Evolutionary conservation across 2,329 filamentous ascomycete genomes (phyloP).

Genomic region (Rhytidhysteron rufulum): DNA sequence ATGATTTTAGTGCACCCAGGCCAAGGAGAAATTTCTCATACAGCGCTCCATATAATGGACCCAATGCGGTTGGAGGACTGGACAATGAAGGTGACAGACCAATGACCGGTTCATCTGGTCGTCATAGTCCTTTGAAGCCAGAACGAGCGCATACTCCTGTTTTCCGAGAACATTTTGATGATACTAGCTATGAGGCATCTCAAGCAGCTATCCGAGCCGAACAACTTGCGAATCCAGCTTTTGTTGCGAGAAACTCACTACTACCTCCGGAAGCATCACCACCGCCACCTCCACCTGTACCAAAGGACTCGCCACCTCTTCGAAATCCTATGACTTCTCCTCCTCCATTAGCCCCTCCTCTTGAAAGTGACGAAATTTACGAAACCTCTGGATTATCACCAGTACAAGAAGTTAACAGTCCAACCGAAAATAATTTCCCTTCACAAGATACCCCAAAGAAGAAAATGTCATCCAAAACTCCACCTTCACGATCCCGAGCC

Average conservation of each 20-base stretch:
- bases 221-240: conserved; percentile 45
- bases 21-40: conserved; percentile 41
- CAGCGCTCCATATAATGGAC: conserved; percentile 22
- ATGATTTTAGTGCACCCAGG: conserved; percentile 62
- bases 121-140: conserved; percentile 31
- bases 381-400: conserved; percentile 27
- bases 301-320: conserved; percentile 13
- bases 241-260: conserved; percentile 42
- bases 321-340: neutral
- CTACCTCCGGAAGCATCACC: conserved; percentile 20
- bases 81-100: neutral
- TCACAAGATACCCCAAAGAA: conserved; percentile 25
- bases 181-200: conserved; percentile 37
- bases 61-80: neutral
- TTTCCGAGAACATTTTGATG: conserved; percentile 59
- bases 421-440: conserved; percentile 14
- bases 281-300: conserved; percentile 14
- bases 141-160: conserved; percentile 52
- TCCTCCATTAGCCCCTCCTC: conserved; percentile 9
- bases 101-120: conserved; percentile 11
- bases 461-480: conserved; percentile 32
- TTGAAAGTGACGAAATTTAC: conserved; percentile 18
- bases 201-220: conserved; percentile 45
- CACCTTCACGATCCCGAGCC: conserved; percentile 31
- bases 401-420: conserved; percentile 28